Evolutionary conservation across 2,329 filamentous ascomycete species (phyloP).

Genomic region (Talaromyces sp.): DNA sequence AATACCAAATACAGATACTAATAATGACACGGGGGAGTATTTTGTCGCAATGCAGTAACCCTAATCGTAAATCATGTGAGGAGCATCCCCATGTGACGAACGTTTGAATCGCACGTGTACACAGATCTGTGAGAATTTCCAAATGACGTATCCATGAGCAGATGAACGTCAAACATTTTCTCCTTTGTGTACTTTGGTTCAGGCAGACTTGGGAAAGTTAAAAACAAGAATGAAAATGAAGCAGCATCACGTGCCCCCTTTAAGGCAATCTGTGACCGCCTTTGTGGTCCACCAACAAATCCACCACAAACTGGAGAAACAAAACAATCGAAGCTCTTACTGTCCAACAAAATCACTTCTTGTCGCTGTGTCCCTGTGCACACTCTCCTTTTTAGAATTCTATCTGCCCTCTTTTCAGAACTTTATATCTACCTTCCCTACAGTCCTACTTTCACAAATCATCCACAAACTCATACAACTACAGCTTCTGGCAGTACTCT

Average conservation of each 20-base stretch:
- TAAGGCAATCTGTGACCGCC: conserved; percentile 7
- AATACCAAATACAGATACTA: background rate
- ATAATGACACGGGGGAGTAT: background rate
- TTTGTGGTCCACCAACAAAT: conserved; percentile 15
- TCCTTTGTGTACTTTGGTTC: background rate
- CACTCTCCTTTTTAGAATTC: background rate
- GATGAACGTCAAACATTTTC: background rate
- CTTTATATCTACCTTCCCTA: background rate
- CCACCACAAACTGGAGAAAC: conserved; percentile 15
- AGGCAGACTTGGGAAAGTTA: background rate
- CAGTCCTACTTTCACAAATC: background rate
- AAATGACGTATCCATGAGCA: background rate
- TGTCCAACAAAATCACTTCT: background rate
- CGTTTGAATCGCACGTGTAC: too few species aligned
- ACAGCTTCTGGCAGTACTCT: background rate
- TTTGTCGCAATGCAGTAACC: background rate
- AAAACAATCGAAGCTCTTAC: conserved; percentile 11
- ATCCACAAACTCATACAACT: background rate
- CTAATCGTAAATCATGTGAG: background rate
- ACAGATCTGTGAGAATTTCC: background rate
- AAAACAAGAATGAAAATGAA: background rate
- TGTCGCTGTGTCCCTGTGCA: background rate
- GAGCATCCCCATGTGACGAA: background rate
- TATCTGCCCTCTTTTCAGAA: background rate
- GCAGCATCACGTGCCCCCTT: background rate